Evolutionary conservation across 139 green algal species (phyloP), one percentile per base, ranked within the genome.

Genomic region (Micractinium sp.): DNA sequence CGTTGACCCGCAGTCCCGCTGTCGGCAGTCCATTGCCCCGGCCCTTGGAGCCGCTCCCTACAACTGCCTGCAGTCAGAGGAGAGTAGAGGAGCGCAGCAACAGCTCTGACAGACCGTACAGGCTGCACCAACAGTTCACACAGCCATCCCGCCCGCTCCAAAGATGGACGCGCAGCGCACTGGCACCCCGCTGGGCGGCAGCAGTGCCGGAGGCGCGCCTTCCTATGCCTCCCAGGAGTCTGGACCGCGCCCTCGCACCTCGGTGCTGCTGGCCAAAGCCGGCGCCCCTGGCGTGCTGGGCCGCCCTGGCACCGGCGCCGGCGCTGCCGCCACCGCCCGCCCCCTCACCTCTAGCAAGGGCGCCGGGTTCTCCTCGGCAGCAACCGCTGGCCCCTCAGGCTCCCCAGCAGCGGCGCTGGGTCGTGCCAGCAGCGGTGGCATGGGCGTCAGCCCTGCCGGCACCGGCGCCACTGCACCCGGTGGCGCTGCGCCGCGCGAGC

Each of bases 271-370:
- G 35, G 39, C 83, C 27, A 80, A 87, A 31, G 38, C 36, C 16
- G 76, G 76, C 9, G 35, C 14, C 7, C 47, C 47, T 56, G 47
- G 47, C 47, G 47, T 56, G 47, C 47, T 56, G 27, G 78, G 78
- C 35, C 83, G 83, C 27, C 83, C 67, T 12, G 63, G 82, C 82
- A 87, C 82, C 33, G 82, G 41, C 74, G 78, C 78, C 31, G 56
- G 80, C 36, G 29, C 38, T 60, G 63, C 61, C 38, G 67, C 67
- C 47, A 25, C 71, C 20, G 93, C 90, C 16, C 92, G 96, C 1
- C 96, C 96, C 16, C 97, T 98, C 95, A 98, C 95, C 13, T 96
- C 95, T 7, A 94, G 95, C 92, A 91, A 91, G 33, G 83, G 53
- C 14, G 66, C 36, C 33, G 47, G 66, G 67, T 87, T 81, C 39